A percentile compares a stretch with the other conserved stretches of the same genome.
These are phyloP conservation scores for Friedmanniomyces simplex DNA, from an alignment of 495 filamentous ascomycete species.

Conservation along the genomic window DNA sequence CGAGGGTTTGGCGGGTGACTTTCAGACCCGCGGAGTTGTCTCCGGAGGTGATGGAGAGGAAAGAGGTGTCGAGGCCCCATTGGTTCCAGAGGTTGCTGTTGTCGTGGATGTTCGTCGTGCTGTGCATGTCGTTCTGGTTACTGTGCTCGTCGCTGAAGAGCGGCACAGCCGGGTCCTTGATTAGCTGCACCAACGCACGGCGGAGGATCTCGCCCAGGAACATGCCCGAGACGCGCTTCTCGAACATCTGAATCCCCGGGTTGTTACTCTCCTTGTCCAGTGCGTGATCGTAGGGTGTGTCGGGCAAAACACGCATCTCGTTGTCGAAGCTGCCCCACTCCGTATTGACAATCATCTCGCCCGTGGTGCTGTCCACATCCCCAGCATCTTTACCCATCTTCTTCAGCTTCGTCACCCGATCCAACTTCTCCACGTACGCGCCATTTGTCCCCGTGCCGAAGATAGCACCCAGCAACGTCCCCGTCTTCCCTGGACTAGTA, in stretches of 20 bases:
- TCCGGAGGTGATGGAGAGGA: conserved; percentile 69
- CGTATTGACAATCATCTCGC: conserved; percentile 94
- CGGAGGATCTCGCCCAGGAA: conserved; percentile 93
- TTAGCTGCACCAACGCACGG: conserved; percentile 51
- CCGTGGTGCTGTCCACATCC: conserved; percentile 62
- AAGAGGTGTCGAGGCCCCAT: conserved; percentile 83
- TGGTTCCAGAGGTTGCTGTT: conserved; percentile 59
- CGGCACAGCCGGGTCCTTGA: conserved; percentile 47
- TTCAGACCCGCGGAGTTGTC: conserved; percentile 56
- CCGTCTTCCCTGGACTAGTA: conserved; percentile 77
- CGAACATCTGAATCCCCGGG: conserved; percentile 96
- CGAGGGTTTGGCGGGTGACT: conserved; percentile 62
- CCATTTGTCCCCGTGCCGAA: conserved; percentile 94
- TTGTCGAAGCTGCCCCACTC: conserved; percentile 99
- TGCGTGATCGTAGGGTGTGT: conserved; percentile 68
- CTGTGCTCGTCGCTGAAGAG: conserved; percentile 62
- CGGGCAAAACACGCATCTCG: conserved; percentile 72
- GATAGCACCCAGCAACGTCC: conserved; percentile 82
- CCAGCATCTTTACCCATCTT: conserved; percentile 39
- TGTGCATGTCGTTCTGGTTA: conserved; percentile 51
- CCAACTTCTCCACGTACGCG: conserved; percentile 73
- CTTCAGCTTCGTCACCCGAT: conserved; percentile 55
- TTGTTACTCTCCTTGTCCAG: conserved; percentile 77
- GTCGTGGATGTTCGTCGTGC: conserved; percentile 54
- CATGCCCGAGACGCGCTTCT: conserved; percentile 97